phyloP scores from a whole-genome alignment of 257 asterid genomes.

The Striga asiatica region DNA sequence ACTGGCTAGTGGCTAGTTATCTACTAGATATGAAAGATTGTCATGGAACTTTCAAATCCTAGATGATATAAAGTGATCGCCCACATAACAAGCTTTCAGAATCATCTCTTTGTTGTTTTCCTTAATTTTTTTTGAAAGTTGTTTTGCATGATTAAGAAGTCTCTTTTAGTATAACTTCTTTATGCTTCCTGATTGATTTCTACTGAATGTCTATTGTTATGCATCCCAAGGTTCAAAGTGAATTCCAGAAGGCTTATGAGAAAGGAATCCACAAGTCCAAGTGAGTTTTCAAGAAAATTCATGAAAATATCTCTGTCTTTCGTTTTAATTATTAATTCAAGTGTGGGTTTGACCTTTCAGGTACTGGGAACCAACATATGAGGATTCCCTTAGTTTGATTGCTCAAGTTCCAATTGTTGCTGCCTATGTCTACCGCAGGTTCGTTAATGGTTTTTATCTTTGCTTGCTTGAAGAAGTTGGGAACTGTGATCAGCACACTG shows the following conservation, averaged over 20 bases:
- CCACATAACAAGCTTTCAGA: neutral
- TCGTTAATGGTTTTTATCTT: conserved; percentile 17
- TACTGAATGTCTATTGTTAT: conserved; percentile 21
- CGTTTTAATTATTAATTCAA: conserved; percentile 11
- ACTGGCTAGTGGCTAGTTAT: neutral
- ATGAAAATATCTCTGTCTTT: neutral
- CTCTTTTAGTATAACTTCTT: neutral
- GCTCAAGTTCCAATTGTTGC: conserved; percentile 92
- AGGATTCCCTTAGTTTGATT: conserved; percentile 93
- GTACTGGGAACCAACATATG: conserved; percentile 94
- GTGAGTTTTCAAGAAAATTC: conserved; percentile 33
- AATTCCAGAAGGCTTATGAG: conserved; percentile 97
- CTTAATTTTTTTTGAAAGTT: neutral
- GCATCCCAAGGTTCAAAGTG: conserved; percentile 73
- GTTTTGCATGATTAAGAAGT: neutral
- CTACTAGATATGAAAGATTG: neutral
- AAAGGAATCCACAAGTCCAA: conserved; percentile 92
- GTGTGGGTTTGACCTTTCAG: conserved; percentile 26
- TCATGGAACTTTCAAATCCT: neutral
- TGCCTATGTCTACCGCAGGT: conserved; percentile 94
- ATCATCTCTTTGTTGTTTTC: neutral
- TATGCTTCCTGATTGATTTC: neutral
- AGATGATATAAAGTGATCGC: neutral
- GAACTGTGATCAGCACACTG: neutral
- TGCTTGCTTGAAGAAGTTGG: conserved; percentile 10